Evolutionary conservation across 345 rosid species (phyloP), one percentile per base, ranked within the genome.

Genomic region (Cochlearia excelsa): DNA sequence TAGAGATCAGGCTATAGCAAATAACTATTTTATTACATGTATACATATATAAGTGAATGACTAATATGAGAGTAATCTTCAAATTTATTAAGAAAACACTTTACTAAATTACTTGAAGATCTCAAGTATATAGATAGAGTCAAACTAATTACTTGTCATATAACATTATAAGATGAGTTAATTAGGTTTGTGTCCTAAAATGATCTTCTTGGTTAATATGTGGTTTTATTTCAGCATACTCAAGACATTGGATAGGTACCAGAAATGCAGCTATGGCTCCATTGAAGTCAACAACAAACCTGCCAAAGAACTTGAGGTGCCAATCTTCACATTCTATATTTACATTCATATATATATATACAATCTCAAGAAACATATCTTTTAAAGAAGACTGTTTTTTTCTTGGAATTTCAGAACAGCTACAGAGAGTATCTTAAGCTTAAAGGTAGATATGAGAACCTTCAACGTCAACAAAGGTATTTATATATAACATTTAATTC

Each of bases 341-440:
- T 29, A 26, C 54, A 4, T 26, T 33, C n/a, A n/a, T n/a, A n/a
- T n/a, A n/a, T n/a, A n/a, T n/a, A n/a, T n/a, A n/a, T n/a, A n/a
- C n/a, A n/a, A 61, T 9, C 34, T 29, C 58, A 62, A 48, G 28
- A 62, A 55, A n/a, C n/a, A 1, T 0, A 30, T 28, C 34, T 4
- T 64, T 37, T 59, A 0, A 5, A 7, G 47, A 65, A 53, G 5
- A 30, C 16, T 30, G 9, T 8, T 26, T 62, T 28, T 26, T 47
- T 10, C 39, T 49, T 51, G 37, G 23, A 30, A 53, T 33, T 51
- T 63, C 90, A 93, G 96, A 84, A 73, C 66, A 87, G 88, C 74
- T 94, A 90, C 76, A 65, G 86, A 74, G 99, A 94, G 71, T 94
- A 94, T 80, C 26, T 90, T 78, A 90, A 85, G 72, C 84, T 87